A percentile compares a stretch with the other conserved stretches of the same genome.
Conservation (phyloP, 305 asterid species). For the Fraxinus nigra region DNA sequence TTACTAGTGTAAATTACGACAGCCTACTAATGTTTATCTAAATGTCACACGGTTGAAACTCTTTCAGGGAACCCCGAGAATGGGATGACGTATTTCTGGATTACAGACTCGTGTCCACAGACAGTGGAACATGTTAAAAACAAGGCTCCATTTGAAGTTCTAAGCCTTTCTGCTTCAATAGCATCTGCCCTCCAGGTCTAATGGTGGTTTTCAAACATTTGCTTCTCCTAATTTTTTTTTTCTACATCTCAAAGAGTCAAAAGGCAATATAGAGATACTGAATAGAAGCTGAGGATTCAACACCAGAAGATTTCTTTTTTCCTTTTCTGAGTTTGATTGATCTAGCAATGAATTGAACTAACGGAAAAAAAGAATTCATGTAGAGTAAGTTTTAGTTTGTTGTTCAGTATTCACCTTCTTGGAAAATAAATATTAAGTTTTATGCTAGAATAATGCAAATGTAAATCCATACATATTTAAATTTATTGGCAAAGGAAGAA, state of each 20-base stretch:
- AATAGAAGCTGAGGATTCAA: neutral
- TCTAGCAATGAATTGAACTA: neutral
- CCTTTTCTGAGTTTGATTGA: neutral
- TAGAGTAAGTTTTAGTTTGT: neutral
- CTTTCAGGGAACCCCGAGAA: constrained; percentile 64
- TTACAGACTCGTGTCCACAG: constrained; percentile 90
- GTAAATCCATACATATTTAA: too few relatives aligned
- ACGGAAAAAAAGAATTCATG: neutral
- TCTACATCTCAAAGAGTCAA: neutral
- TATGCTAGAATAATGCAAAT: too few relatives aligned
- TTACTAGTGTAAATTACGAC: neutral
- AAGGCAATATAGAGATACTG: neutral
- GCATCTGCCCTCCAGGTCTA: constrained; percentile 87
- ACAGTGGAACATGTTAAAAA: constrained; percentile 80
- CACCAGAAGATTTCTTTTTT: neutral
- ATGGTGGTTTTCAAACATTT: constrained; percentile 13
- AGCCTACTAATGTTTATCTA: neutral
- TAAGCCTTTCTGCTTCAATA: constrained; percentile 84
- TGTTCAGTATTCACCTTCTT: neutral
- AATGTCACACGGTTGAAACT: constrained; percentile 15
- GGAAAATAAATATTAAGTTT: too few relatives aligned
- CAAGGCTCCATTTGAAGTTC: constrained; percentile 74
- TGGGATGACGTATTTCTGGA: constrained; percentile 88
- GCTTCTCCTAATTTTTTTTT: neutral
- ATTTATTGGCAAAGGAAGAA: too few relatives aligned